A percentile compares a stretch with the other conserved stretches of the same genome.
Evolutionary conservation across 2,329 filamentous ascomycete species (phyloP).

Genomic region (Hypoxylon sp.): DNA sequence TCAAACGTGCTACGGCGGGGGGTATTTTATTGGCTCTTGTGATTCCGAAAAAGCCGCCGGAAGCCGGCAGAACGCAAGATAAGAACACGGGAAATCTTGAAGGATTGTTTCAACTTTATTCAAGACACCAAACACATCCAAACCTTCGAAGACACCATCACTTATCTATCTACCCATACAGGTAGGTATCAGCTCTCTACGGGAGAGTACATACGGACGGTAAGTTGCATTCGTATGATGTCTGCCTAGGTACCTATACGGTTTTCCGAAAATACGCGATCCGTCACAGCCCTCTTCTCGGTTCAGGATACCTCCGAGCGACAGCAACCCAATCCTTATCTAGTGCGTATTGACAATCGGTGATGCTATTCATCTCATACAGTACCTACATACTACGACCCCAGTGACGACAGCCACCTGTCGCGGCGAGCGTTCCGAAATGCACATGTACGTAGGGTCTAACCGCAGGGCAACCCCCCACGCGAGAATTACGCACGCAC

Average conservation of each 20-base stretch:
- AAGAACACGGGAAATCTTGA: slow-evolving; percentile 13
- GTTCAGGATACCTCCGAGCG: too few species aligned
- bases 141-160: too few species aligned
- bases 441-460: slow-evolving; percentile 7
- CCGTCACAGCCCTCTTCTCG: slow-evolving; percentile 13
- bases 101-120: slow-evolving; percentile 14
- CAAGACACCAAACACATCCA: slow-evolving; percentile 25
- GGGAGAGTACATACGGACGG: background rate
- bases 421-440: too few species aligned
- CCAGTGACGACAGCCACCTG: slow-evolving; percentile 9
- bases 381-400: slow-evolving; percentile 1
- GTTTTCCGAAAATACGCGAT: slow-evolving; percentile 2
- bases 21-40: slow-evolving; percentile 22
- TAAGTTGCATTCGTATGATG: slow-evolving; percentile 1
- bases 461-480: slow-evolving; percentile 17
- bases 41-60: slow-evolving; percentile 13
- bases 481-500: slow-evolving; percentile 25
- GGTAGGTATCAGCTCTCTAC: too few species aligned
- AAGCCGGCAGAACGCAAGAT: slow-evolving; percentile 28
- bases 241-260: background rate
- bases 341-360: slow-evolving; percentile 7
- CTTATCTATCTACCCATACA: too few species aligned
- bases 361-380: slow-evolving; percentile 9
- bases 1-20: slow-evolving; percentile 17
- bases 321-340: slow-evolving; percentile 3